These are phyloP conservation scores for Cavenderia fasciculata DNA, from an alignment of 78 protist species.

Conservation along the genomic window DNA sequence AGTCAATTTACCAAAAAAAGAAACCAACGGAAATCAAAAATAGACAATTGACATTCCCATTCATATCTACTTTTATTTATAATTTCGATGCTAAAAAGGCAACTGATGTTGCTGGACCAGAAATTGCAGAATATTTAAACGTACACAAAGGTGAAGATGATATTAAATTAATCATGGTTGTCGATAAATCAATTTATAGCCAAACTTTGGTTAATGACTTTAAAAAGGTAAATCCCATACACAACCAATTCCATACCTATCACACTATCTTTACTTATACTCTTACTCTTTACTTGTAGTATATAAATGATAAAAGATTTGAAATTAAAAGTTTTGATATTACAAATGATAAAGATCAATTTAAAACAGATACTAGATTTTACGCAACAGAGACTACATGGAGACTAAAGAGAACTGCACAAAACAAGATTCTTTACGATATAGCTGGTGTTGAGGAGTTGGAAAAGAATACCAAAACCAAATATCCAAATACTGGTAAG, in stretches of 20 bases:
- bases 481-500: constrained; percentile 41
- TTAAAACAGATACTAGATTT: constrained; percentile 9
- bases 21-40: not conserved
- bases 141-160: constrained; percentile 65
- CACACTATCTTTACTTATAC: not conserved
- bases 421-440: constrained; percentile 38
- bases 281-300: not conserved
- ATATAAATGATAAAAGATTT: constrained; percentile 49
- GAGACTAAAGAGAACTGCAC: constrained; percentile 64
- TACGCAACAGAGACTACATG: constrained; percentile 52
- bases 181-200: constrained; percentile 32
- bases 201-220: not conserved
- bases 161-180: constrained; percentile 29
- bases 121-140: constrained; percentile 17
- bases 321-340: constrained; percentile 14
- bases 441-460: not conserved
- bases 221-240: constrained; percentile 14
- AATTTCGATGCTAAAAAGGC: constrained; percentile 19
- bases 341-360: constrained; percentile 6
- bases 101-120: constrained; percentile 42
- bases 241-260: not conserved
- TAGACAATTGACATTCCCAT: constrained; percentile 54
- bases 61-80: constrained; percentile 23
- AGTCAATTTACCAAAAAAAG: constrained; percentile 25
- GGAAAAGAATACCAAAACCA: constrained; percentile 11